Base-by-base conservation (phyloP, 2,329 filamentous ascomycete genomes). In the Cordyceps sp. region DNA sequence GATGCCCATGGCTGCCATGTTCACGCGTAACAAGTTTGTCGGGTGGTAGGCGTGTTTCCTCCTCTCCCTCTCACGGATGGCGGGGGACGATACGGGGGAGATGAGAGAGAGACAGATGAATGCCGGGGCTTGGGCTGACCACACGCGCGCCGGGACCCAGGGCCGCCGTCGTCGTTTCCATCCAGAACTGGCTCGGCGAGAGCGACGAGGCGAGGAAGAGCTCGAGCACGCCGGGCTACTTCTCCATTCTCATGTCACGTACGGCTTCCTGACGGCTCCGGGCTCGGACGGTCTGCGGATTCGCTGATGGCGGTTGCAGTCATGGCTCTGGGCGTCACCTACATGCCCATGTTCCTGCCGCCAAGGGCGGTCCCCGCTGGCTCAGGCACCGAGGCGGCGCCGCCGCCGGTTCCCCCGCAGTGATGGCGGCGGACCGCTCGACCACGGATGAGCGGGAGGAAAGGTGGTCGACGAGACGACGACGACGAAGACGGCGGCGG, bases 1-100 rank as follows among this genome's bases (percentile, higher is more conserved):
- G 23, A 64, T 96, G 49, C 88, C 88, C 36, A 94, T 94, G 88
- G 85, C 83, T 36, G 86, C 86, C 40, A 92, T 93, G 68, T 90
- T 93, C 53, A 90, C 80, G 45, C 71, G 85, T 43, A 93, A 93
- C 61, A 80, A 82, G 68, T 90, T 71, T 47, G 59, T 78, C 36
- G 73, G 73, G 49, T 78, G 73, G 69, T 73, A 55, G n/a, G n/a
- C 37, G 61, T 14, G 12, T 10, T n/a, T 4, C 9, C 9, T 8
- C 10, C 8, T 2, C 13, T 16, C 5, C 18, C 12, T 7, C 1
- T 4, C 19, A 10, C 7, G 17, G 26, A 16, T 10, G 15, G 15
- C 6, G 26, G 15, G 17, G 15, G 26, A 13, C 10, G 7, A 6
- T 5, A 13, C 6, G 24, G 24, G 24, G 24, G 4, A 4, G 10